phyloP scores from a whole-genome alignment of 1,139 yeast genomes.

The Debaryomyces psychrophilus region DNA sequence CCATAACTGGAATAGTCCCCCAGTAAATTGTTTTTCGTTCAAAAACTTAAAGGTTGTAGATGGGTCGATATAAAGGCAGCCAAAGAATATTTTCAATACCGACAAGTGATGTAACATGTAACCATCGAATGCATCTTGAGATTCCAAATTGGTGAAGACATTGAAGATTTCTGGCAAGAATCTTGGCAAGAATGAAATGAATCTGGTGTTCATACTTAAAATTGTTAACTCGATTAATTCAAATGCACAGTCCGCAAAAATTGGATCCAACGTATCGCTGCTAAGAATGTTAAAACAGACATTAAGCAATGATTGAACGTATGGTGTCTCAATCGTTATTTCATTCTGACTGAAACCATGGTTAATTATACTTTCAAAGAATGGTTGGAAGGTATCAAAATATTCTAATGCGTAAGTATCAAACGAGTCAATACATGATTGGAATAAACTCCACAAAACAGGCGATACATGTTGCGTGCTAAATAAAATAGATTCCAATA shows the following conservation, averaged over 20 bases:
- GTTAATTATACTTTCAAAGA: slow-evolving; percentile 51
- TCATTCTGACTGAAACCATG: slow-evolving; percentile 46
- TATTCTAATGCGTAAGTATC: slow-evolving; percentile 58
- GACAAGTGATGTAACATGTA: slow-evolving; percentile 51
- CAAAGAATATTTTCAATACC: slow-evolving; percentile 48
- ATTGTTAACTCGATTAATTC: slow-evolving; percentile 46
- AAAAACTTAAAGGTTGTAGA: slow-evolving; percentile 39
- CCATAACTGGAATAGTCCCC: slow-evolving; percentile 51
- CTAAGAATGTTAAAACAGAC: slow-evolving; percentile 42
- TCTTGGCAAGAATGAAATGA: slow-evolving; percentile 35
- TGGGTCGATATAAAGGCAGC: slow-evolving; percentile 46
- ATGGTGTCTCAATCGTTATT: slow-evolving; percentile 38
- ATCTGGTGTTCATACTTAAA: slow-evolving; percentile 39
- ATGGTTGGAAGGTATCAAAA: slow-evolving; percentile 52
- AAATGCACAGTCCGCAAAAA: slow-evolving; percentile 46
- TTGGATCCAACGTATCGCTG: slow-evolving; percentile 42
- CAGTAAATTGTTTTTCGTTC: slow-evolving; percentile 39
- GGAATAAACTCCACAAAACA: slow-evolving; percentile 51
- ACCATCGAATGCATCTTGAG: slow-evolving; percentile 49
- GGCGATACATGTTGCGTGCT: slow-evolving; percentile 47
- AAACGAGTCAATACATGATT: slow-evolving; percentile 47
- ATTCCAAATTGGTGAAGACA: slow-evolving; percentile 39
- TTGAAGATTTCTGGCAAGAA: slow-evolving; percentile 43
- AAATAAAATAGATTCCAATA: slow-evolving; percentile 51
- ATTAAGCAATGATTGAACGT: slow-evolving; percentile 43